phyloP scores from a whole-genome alignment of 2,329 filamentous ascomycete species.

The Sclerotinia subarctica region DNA sequence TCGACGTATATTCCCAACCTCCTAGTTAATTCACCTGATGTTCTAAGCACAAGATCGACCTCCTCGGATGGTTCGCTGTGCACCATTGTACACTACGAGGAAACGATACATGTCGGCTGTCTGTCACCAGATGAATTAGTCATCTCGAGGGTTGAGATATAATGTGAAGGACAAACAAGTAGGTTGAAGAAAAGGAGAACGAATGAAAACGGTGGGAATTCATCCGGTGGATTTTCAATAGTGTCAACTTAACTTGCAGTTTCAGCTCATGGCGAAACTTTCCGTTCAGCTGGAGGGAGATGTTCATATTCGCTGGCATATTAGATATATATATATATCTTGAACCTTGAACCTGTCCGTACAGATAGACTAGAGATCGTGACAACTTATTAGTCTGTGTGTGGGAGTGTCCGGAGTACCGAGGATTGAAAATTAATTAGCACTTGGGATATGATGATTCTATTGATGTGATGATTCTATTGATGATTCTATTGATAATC shows the following conservation, averaged over 20 bases:
- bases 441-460: neutral
- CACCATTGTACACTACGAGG: neutral
- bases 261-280: neutral
- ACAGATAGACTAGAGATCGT: constrained; percentile 4
- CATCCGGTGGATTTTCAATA: neutral
- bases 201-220: neutral
- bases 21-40: neutral
- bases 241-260: neutral
- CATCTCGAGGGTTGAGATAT: neutral
- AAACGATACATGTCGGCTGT: neutral
- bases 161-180: neutral
- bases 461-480: neutral
- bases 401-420: neutral
- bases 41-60: neutral
- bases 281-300: neutral
- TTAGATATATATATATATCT: neutral
- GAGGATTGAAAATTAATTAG: neutral
- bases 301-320: neutral
- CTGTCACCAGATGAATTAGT: neutral
- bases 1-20: rapidly evolving
- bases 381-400: no score
- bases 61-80: neutral
- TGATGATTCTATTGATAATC: neutral
- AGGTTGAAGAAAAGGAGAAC: no score
- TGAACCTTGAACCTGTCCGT: no score